Percentiles rank a stretch among this genome's conserved stretches.
Conservation (phyloP, 805 yeast species). For the Saturnispora bothae region DNA sequence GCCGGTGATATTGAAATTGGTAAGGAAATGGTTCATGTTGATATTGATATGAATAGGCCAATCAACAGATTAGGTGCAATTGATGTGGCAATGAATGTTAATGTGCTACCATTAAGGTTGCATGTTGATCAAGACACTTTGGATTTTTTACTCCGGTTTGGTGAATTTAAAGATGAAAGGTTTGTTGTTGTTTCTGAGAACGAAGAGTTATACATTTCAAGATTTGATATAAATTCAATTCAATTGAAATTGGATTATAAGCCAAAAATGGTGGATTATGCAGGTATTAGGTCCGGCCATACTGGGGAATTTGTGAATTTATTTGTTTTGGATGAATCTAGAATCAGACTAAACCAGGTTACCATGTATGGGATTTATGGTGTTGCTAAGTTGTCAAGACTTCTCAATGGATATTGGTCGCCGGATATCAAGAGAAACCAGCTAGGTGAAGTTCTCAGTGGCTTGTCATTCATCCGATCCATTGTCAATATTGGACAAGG, state of each 20-base stretch:
- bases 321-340: constrained; percentile 80
- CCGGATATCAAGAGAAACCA: constrained; percentile 83
- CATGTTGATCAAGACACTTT: constrained; percentile 91
- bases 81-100: constrained; percentile 47
- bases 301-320: constrained; percentile 81
- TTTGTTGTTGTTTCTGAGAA: constrained; percentile 37
- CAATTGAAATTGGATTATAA: constrained; percentile 74
- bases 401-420: constrained; percentile 66
- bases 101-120: constrained; percentile 63
- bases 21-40: constrained; percentile 47
- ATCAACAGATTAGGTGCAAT: constrained; percentile 51
- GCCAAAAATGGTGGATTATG: constrained; percentile 80
- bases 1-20: constrained; percentile 64
- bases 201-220: constrained; percentile 59
- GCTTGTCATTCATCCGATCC: constrained; percentile 73
- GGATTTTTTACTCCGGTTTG: constrained; percentile 71
- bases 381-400: constrained; percentile 43
- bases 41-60: constrained; percentile 54
- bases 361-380: constrained; percentile 72
- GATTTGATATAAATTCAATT: constrained; percentile 49
- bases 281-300: constrained; percentile 78
- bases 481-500: constrained; percentile 72
- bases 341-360: constrained; percentile 49
- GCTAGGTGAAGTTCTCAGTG: constrained; percentile 69
- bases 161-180: constrained; percentile 65